Evolutionary conservation across 2,329 filamentous ascomycete genomes (phyloP).

Genomic region (Corynespora cassiicola): DNA sequence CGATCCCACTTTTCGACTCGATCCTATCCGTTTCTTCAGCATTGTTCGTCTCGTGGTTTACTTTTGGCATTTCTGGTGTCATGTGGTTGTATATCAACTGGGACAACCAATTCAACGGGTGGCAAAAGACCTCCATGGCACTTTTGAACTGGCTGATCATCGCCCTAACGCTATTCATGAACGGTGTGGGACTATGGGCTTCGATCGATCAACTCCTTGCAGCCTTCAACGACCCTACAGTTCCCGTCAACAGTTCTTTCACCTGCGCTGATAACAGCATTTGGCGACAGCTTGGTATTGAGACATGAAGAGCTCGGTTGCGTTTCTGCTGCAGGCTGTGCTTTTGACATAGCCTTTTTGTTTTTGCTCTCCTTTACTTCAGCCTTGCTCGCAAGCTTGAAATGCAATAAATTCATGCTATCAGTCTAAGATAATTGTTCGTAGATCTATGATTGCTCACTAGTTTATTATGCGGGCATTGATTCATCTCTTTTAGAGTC

Average conservation of each 20-base stretch:
- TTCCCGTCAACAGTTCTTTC: conserved; percentile 5
- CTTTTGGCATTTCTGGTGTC: conserved; percentile 40
- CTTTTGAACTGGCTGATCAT: conserved; percentile 18
- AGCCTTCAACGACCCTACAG: conserved; percentile 7
- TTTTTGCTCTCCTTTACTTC: too few species aligned
- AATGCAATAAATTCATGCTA: too few species aligned
- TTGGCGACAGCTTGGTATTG: conserved; percentile 4
- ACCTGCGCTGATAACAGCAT: conserved; percentile 10
- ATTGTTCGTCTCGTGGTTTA: conserved; percentile 72
- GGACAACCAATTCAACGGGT: conserved; percentile 42
- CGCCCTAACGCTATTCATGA: conserved; percentile 18
- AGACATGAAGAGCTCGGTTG: conserved; percentile 6
- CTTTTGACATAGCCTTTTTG: too few species aligned
- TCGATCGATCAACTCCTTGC: conserved; percentile 6
- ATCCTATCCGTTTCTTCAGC: conserved; percentile 65
- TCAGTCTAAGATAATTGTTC: too few species aligned
- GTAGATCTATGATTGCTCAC: too few species aligned
- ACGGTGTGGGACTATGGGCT: conserved; percentile 5
- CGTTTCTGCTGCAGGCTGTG: too few species aligned
- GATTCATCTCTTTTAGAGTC: too few species aligned
- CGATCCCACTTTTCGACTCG: conserved; percentile 71
- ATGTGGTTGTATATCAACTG: conserved; percentile 41
- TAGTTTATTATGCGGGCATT: too few species aligned
- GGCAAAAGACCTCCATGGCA: conserved; percentile 22
- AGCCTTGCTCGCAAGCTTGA: too few species aligned